Conservation (phyloP, 2,329 filamentous ascomycete genomes). For the Talaromyces sp. region DNA sequence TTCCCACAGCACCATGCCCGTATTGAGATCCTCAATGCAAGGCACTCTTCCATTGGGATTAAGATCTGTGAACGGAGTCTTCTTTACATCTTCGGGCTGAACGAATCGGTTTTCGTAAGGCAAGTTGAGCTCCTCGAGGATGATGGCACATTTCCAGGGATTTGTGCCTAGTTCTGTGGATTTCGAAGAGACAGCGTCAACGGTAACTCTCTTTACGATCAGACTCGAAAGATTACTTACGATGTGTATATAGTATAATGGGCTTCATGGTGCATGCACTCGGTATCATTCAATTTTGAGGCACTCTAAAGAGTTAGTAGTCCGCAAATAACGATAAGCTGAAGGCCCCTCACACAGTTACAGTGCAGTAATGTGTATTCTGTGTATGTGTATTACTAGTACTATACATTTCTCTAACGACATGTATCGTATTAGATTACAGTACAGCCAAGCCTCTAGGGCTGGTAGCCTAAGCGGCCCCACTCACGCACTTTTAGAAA, state of each 20-base stretch:
- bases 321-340: neutral
- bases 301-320: neutral
- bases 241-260: slow-evolving; percentile 8
- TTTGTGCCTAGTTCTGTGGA: slow-evolving; percentile 13
- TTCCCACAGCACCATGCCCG: slow-evolving; percentile 14
- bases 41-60: slow-evolving; percentile 19
- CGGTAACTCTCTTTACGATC: neutral
- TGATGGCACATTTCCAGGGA: slow-evolving; percentile 25
- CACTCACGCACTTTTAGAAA: neutral
- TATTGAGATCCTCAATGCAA: slow-evolving; percentile 13
- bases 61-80: slow-evolving; percentile 4
- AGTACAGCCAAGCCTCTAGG: neutral
- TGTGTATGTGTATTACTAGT: neutral
- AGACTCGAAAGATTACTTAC: neutral
- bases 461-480: neutral
- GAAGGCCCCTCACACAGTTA: neutral
- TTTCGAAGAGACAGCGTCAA: neutral
- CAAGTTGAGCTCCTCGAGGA: slow-evolving; percentile 27
- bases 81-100: slow-evolving; percentile 22
- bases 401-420: neutral
- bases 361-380: neutral
- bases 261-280: neutral
- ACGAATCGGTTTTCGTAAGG: slow-evolving; percentile 23
- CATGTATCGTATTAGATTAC: neutral
- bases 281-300: neutral